Evolutionary conservation across 164 flowering plant genomes (phyloP).

Genomic region (Sextonia rubra): DNA sequence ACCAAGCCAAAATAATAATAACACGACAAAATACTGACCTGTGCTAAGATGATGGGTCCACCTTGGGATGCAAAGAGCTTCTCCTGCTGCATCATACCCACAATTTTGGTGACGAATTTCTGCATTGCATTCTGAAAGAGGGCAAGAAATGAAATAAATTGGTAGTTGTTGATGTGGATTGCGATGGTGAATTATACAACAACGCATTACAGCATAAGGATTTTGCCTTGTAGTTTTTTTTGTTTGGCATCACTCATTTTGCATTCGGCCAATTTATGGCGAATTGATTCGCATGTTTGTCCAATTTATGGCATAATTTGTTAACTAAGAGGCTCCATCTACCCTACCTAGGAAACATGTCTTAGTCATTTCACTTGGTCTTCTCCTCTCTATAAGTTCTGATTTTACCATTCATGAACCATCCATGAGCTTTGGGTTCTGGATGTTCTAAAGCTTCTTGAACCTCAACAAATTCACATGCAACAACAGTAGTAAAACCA

Average conservation of each 20-base stretch:
- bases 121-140: conserved; percentile 74
- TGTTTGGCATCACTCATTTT: not conserved
- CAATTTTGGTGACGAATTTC: conserved; percentile 78
- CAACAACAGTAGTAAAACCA: not conserved
- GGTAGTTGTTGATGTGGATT: not conserved
- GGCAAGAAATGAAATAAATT: not conserved
- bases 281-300: not conserved
- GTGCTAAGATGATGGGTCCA: conserved; percentile 91
- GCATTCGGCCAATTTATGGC: not conserved
- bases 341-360: too few species aligned
- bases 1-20: too few species aligned
- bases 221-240: not conserved
- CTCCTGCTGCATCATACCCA: conserved; percentile 82
- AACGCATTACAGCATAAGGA: not conserved
- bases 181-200: not conserved
- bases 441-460: not conserved
- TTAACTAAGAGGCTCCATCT: too few species aligned
- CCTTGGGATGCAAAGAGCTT: conserved; percentile 96
- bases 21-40: conserved; percentile 39
- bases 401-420: too few species aligned
- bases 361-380: too few species aligned
- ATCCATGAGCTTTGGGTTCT: too few species aligned
- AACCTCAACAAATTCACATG: too few species aligned
- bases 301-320: not conserved
- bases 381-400: too few species aligned